Evolutionary conservation across 805 yeast species (phyloP).

Genomic region (Saturnispora quitensis): DNA sequence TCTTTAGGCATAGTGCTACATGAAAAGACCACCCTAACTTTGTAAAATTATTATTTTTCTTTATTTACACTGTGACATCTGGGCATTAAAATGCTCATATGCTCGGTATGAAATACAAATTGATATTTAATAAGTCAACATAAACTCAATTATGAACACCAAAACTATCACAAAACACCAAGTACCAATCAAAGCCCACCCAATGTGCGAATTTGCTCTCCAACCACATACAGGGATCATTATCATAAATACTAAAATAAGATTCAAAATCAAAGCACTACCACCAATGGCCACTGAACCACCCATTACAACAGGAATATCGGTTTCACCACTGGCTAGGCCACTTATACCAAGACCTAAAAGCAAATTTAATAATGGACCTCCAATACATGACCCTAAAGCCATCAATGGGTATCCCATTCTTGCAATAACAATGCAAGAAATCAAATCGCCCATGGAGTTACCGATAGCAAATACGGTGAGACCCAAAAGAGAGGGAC

Average conservation of each 20-base stretch:
- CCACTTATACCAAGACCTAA: conserved; percentile 79
- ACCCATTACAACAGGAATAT: conserved; percentile 25
- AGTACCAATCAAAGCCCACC: conserved; percentile 29
- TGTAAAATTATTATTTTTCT: not conserved
- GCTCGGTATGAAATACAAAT: not conserved
- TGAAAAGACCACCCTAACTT: not conserved
- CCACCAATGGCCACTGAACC: conserved; percentile 35
- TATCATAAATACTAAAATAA: conserved; percentile 29
- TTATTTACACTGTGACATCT: not conserved
- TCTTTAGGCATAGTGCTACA: conserved; percentile 4
- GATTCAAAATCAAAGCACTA: conserved; percentile 30
- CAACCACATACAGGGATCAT: conserved; percentile 35
- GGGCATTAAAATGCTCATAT: conserved; percentile 1
- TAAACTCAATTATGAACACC: conserved; percentile 23
- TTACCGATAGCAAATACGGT: conserved; percentile 90
- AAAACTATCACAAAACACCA: conserved; percentile 35
- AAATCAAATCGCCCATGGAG: conserved; percentile 81
- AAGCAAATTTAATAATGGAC: conserved; percentile 71
- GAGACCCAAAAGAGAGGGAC: conserved; percentile 76
- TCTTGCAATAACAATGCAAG: conserved; percentile 70
- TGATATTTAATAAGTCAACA: conserved; percentile 5
- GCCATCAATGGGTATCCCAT: conserved; percentile 87
- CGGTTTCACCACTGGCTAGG: conserved; percentile 31
- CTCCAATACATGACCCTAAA: conserved; percentile 91
- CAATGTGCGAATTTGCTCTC: conserved; percentile 32